phyloP scores from a whole-genome alignment of 1,284 basidiomycete species.

The Lignosus rhinocerotis region DNA sequence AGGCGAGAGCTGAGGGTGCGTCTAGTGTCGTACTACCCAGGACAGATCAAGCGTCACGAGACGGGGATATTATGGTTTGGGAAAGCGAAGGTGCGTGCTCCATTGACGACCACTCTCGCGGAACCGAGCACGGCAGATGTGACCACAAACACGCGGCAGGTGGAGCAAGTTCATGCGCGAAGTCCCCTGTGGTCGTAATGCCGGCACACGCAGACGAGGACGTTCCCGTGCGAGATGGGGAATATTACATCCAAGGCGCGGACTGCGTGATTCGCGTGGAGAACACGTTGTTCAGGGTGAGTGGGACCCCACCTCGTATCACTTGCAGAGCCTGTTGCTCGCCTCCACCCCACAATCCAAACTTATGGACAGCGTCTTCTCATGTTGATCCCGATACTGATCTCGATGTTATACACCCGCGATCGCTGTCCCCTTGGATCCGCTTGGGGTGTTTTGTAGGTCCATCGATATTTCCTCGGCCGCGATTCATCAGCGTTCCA shows the following conservation, averaged over 20 bases:
- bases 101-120: slow-evolving; percentile 1
- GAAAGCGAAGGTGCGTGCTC: slow-evolving; percentile 5
- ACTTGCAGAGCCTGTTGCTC: too few species aligned
- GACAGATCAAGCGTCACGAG: background rate
- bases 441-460: slow-evolving; percentile 33
- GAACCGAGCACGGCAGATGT: slow-evolving; percentile 6
- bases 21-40: background rate
- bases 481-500: slow-evolving; percentile 54
- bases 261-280: slow-evolving; percentile 50
- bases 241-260: slow-evolving; percentile 39
- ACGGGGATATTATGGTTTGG: slow-evolving; percentile 4
- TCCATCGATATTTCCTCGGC: slow-evolving; percentile 50
- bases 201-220: background rate
- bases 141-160: slow-evolving; percentile 14
- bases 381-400: slow-evolving; percentile 12
- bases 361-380: background rate
- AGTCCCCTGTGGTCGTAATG: background rate
- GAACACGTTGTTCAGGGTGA: slow-evolving; percentile 49
- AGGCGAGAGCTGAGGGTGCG: slow-evolving; percentile 3
- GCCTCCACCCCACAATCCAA: slow-evolving; percentile 3
- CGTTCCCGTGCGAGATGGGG: slow-evolving; percentile 20
- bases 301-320: slow-evolving; percentile 2
- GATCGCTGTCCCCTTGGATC: slow-evolving; percentile 5
- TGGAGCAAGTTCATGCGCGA: slow-evolving; percentile 15
- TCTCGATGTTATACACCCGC: slow-evolving; percentile 13